phyloP scores from a whole-genome alignment of 176 grass and related monocot genomes.

The Oryza glaberrima region DNA sequence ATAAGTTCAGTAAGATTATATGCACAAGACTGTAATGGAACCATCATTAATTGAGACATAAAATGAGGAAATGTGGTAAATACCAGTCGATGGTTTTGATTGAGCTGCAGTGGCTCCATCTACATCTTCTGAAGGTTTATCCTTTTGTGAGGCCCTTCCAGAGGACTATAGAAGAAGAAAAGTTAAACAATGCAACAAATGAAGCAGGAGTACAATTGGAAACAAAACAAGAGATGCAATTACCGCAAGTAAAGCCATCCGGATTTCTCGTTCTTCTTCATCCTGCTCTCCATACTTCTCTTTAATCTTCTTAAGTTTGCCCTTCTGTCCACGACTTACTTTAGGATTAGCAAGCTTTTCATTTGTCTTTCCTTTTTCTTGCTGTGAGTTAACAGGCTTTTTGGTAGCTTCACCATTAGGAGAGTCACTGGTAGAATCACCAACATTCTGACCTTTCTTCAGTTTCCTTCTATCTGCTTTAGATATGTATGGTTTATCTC shows the following conservation, averaged over 20 bases:
- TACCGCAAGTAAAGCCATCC: conserved; percentile 97
- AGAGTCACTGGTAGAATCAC: conserved; percentile 41
- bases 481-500: conserved; percentile 90
- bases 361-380: conserved; percentile 49
- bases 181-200: conserved; percentile 25
- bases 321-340: conserved; percentile 77
- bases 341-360: conserved; percentile 59
- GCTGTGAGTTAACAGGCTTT: conserved; percentile 43
- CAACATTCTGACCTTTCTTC: conserved; percentile 72
- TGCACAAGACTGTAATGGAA: background rate
- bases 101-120: conserved; percentile 42
- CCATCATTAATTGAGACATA: conserved; percentile 5
- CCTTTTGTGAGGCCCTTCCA: conserved; percentile 80
- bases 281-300: conserved; percentile 97
- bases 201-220: conserved; percentile 18
- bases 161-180: conserved; percentile 65
- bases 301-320: conserved; percentile 99
- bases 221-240: conserved; percentile 29
- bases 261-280: conserved; percentile 93
- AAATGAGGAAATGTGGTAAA: conserved; percentile 37
- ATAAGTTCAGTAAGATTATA: conserved; percentile 1
- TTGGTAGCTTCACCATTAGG: conserved; percentile 49
- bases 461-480: conserved; percentile 94
- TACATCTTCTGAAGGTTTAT: conserved; percentile 62
- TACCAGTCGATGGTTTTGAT: conserved; percentile 61